Conservation (phyloP, 2,329 filamentous ascomycete genomes). For the Aschersonia sp. region DNA sequence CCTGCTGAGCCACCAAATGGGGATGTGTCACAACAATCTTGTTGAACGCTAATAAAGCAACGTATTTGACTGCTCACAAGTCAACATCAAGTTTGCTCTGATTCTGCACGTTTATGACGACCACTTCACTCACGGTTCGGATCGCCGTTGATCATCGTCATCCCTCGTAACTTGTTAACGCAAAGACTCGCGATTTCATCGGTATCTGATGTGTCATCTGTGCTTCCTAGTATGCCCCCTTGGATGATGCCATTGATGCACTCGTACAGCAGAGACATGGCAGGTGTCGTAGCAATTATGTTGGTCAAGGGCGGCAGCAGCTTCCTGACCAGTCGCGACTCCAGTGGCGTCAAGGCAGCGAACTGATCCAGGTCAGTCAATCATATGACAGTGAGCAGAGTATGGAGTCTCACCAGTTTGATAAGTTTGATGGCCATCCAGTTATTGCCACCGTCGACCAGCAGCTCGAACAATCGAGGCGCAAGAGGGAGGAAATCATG, state of each 20-base stretch:
- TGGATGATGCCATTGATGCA: constrained; percentile 98
- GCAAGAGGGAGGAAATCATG: constrained; percentile 88
- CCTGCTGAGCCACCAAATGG: constrained; percentile 76
- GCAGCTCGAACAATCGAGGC: constrained; percentile 77
- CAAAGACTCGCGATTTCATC: constrained; percentile 89
- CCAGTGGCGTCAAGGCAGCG: constrained; percentile 81
- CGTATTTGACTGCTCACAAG: constrained; percentile 66
- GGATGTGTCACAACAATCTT: constrained; percentile 85
- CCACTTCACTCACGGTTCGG: constrained; percentile 58
- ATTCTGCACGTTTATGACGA: too few relatives aligned
- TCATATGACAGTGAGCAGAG: constrained; percentile 4
- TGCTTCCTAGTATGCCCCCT: constrained; percentile 77
- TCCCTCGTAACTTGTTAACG: constrained; percentile 81
- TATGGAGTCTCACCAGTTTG: constrained; percentile 50
- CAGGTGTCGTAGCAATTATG: constrained; percentile 85
- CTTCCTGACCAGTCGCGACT: constrained; percentile 83
- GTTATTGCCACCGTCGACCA: constrained; percentile 88
- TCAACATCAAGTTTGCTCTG: background rate
- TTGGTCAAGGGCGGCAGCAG: constrained; percentile 79
- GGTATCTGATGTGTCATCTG: constrained; percentile 63
- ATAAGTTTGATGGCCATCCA: constrained; percentile 99
- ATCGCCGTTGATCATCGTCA: constrained; percentile 87
- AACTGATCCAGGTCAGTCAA: constrained; percentile 44
- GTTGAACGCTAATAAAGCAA: constrained; percentile 87
- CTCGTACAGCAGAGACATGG: constrained; percentile 97